Base-by-base conservation (phyloP, 169 alveolate genomes). In the Eimeria falciformis region DNA sequence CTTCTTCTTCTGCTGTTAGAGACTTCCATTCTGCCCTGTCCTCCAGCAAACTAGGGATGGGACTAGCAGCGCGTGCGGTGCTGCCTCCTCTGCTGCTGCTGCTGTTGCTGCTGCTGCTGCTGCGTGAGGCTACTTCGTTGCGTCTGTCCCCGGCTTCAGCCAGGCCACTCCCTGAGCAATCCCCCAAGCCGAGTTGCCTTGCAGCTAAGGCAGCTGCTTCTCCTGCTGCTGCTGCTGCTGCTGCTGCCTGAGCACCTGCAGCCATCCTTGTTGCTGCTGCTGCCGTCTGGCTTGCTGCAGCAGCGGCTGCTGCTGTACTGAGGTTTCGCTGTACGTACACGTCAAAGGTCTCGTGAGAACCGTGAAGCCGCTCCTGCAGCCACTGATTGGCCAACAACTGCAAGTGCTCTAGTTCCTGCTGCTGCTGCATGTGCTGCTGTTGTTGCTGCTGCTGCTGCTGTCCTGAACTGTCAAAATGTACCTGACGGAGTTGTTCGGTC, bases 241-340 rank as follows among this genome's bases (percentile, higher is more conserved):
- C 84, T 18, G 84, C 84, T 11, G 62, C 7, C 2, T 33, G n/a
- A 12, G 65, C 84, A 3, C 84, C 62, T 17, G 62, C 84, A 6
- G 62, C 65, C 37, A 62, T 18, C 84, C 37, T 43, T 0, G 84
- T 45, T 73, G 65, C 84, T 40, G 84, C 55, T 73, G 65, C 84
- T 73, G 84, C 84, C 1, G 29, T 73, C 55, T 50, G 62, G 62
- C 84, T 27, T 18, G 65, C 62, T 40, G 62, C 84, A 43, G 84
- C 79, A 68, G 84, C 84, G 45, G 37, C 65, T 27, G 65, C 84
- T 43, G 65, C 84, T 18, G 84, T 73, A n/a, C n/a, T 68, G 84
- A 37, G 27, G 65, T 46, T 45, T 5, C n/a, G 12, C 37, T 73
- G 84, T 17, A 73, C 11, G 40, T 25, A 73, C 5, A 73, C 65